Evolutionary conservation across 2,329 filamentous ascomycete species (phyloP).

Genomic region (Davidsoniella australis): DNA sequence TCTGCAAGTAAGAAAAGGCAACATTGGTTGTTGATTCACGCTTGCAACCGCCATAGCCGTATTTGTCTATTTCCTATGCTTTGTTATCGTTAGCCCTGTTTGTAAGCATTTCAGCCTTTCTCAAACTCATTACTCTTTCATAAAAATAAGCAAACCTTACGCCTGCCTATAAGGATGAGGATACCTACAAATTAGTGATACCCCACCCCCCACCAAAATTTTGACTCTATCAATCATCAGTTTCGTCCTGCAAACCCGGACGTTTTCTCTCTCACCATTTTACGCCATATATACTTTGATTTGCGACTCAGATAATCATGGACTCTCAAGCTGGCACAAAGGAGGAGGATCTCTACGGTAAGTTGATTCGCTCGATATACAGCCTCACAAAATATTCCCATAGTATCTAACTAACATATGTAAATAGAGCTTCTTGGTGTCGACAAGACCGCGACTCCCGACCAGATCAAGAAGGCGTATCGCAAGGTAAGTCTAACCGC

Average conservation of each 20-base stretch:
- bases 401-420: conserved; percentile 8
- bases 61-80: too few species aligned
- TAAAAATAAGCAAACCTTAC: too few species aligned
- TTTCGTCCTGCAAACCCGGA: not conserved
- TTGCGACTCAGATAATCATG: conserved; percentile 11
- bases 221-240: conserved; percentile 1
- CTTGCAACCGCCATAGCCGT: too few species aligned
- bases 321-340: conserved; percentile 16
- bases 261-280: not conserved
- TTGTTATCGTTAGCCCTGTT: too few species aligned
- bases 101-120: too few species aligned
- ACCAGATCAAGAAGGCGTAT: conserved; percentile 89
- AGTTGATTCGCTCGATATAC: conserved; percentile 13
- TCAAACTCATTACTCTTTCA: too few species aligned
- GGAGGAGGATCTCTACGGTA: conserved; percentile 47
- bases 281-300: not conserved
- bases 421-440: conserved; percentile 60
- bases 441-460: conserved; percentile 50
- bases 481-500: conserved; percentile 52
- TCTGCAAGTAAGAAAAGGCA: too few species aligned
- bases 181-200: conserved; percentile 1
- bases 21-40: too few species aligned
- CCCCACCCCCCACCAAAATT: conserved; percentile 11
- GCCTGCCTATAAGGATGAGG: too few species aligned
- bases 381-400: not conserved